These are phyloP conservation scores for Micractinium conductrix DNA, from an alignment of 139 green algal genomes.

Conservation along the genomic window DNA sequence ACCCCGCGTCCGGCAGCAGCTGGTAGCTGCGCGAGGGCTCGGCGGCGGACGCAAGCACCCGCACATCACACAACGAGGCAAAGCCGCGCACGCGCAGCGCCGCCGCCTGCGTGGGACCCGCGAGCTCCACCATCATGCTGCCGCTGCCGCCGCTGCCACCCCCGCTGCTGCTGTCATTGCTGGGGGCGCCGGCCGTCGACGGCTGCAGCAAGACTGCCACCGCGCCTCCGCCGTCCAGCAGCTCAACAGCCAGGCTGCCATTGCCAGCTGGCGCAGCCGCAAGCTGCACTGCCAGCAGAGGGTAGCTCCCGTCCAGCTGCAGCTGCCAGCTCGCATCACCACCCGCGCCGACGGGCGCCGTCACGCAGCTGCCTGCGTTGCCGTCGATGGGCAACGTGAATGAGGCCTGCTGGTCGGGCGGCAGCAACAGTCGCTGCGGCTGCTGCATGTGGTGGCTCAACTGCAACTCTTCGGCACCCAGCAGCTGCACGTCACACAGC, in stretches of 20 bases:
- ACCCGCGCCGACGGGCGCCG: background rate
- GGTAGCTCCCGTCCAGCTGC: conserved; percentile 23
- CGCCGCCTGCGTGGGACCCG: background rate
- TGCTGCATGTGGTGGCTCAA: background rate
- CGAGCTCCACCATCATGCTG: background rate
- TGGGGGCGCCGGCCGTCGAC: background rate
- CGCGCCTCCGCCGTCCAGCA: conserved; percentile 14
- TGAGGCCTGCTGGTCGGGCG: background rate
- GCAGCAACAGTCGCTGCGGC: background rate
- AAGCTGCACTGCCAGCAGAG: conserved; percentile 2
- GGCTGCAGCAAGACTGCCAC: background rate
- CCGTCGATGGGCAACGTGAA: conserved; percentile 30
- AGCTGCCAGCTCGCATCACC: conserved; percentile 11
- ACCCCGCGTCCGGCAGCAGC: background rate
- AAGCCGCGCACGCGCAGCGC: background rate
- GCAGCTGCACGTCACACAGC: conserved; percentile 31
- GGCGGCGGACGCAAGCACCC: background rate
- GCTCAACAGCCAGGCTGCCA: background rate
- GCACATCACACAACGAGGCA: conserved; percentile 14
- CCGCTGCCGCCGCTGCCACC: background rate
- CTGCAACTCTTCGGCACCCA: conserved; percentile 22
- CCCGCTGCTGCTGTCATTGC: background rate
- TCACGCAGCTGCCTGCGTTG: conserved; percentile 10
- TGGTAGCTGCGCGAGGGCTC: background rate
- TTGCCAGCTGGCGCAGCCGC: background rate